Evolutionary conservation across 306 rosid species (phyloP), one percentile per base, ranked within the genome.

Genomic region (Corylus heterophylla): DNA sequence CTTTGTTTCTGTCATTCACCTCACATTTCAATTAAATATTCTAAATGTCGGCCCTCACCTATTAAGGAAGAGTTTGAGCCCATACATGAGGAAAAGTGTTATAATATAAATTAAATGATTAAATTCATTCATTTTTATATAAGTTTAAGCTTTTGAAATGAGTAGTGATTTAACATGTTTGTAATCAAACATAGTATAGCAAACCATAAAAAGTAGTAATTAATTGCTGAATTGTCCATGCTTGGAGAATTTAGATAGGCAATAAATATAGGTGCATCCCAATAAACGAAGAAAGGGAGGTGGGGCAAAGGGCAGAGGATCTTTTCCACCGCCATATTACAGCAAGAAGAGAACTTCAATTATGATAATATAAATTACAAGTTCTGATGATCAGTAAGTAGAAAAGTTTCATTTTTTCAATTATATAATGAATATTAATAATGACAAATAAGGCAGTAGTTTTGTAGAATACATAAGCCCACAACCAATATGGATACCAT

Each of bases 391-490:
- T 14, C 45, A 31, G 44, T 5, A 31, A 35, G 67, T 27, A 61
- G 12, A 63, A 61, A 63, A 29, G 18, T 31, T 35, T 37, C 16
- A 12, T 59, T 29, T 63, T 31, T 56, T 56, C 63, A n/a, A 56
- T 20, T 54, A 20, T 3, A 18, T 8, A 52, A 42, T 18, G 12
- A 63, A 52, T 63, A 81, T 48, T 61, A 63, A 74, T 59, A 42
- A 74, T 47, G 44, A 54, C 12, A 35, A 72, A 44, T 25, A 67
- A 27, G 63, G 22, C 64, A 42, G 13, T 12, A 64, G 27, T 55
- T 85, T 74, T 77, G 56, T 39, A 78, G 48, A 85, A 78, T 58
- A 77, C 31, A 74, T 54, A 70, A 72, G 44, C 47, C 67, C 75
- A 74, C 47, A 52, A 58, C 61, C 71, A 74, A 84, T 20, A 44